A percentile compares a stretch with the other conserved stretches of the same genome.
Evolutionary conservation across 2,329 filamentous ascomycete species (phyloP).

Genomic region (Colletotrichum gloeosporioides): DNA sequence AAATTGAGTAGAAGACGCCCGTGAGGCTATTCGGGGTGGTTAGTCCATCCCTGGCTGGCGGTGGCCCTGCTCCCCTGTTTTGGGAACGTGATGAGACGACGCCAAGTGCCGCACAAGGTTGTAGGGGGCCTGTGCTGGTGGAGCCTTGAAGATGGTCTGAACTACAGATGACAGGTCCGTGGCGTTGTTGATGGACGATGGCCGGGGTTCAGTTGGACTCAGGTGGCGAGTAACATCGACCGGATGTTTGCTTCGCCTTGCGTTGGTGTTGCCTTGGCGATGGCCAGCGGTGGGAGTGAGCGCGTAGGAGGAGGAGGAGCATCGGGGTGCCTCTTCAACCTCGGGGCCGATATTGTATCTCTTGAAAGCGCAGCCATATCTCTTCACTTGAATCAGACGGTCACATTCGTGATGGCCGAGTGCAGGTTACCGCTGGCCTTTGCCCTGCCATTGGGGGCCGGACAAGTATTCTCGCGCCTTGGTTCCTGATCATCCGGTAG

Average conservation of each 20-base stretch:
- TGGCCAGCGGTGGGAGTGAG: background rate
- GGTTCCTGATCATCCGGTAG: background rate
- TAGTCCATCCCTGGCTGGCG: background rate
- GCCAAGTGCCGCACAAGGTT: slow-evolving; percentile 20
- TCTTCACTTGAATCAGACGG: background rate
- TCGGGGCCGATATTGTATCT: background rate
- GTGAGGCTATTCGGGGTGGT: slow-evolving; percentile 9
- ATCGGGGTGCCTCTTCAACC: background rate
- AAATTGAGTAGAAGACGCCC: background rate
- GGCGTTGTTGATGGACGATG: background rate
- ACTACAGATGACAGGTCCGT: slow-evolving; percentile 14
- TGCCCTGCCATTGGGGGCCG: background rate
- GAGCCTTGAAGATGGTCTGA: background rate
- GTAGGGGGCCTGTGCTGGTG: slow-evolving; percentile 7
- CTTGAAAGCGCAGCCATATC: background rate
- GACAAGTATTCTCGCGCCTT: background rate
- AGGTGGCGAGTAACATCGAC: background rate
- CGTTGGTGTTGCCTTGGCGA: background rate
- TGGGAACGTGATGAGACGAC: slow-evolving; percentile 18
- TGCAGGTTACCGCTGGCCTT: background rate
- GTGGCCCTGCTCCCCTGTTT: slow-evolving; percentile 1
- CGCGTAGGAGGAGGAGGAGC: background rate
- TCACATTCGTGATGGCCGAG: background rate
- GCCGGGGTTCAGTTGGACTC: background rate
- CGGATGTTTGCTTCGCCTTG: background rate